phyloP scores from a whole-genome alignment of 352 stramenopile species.

The Pythium phragmitis region DNA sequence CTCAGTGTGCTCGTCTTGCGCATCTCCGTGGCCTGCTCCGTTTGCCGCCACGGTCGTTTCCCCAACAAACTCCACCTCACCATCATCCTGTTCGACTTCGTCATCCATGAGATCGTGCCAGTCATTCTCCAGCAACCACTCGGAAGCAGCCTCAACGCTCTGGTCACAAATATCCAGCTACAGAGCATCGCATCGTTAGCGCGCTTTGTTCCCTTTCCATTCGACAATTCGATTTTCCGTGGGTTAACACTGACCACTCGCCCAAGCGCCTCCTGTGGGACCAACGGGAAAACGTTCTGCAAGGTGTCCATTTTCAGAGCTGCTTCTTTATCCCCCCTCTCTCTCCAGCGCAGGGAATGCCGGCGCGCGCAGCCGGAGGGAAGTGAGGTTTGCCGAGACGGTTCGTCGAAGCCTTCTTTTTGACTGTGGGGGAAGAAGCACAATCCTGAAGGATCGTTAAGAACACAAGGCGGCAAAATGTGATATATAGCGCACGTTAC shows the following conservation, averaged over 20 bases:
- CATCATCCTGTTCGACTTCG: conserved; percentile 17
- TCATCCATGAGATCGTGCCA: conserved; percentile 36
- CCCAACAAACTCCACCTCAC: conserved; percentile 4
- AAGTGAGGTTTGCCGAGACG: conserved; percentile 3
- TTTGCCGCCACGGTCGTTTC: neutral
- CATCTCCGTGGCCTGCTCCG: neutral
- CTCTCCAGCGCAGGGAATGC: neutral
- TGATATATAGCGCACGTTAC: neutral
- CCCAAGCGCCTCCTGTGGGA: conserved; percentile 29
- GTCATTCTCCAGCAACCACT: conserved; percentile 40
- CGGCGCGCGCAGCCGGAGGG: neutral
- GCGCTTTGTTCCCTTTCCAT: neutral
- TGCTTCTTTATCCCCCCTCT: neutral
- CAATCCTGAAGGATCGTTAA: neutral
- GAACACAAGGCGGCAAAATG: neutral
- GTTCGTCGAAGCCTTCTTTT: neutral
- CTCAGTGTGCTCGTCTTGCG: neutral
- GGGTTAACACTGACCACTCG: conserved; percentile 30
- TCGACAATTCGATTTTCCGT: conserved; percentile 17
- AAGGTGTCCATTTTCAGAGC: conserved; percentile 31
- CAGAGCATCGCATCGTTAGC: neutral
- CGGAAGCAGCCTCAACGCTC: conserved; percentile 35
- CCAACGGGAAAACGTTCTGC: conserved; percentile 32
- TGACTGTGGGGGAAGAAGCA: no score
- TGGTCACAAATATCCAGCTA: conserved; percentile 38